Conservation (phyloP, 768 basidiomycete genomes). For the Lactifluus piperatus region DNA sequence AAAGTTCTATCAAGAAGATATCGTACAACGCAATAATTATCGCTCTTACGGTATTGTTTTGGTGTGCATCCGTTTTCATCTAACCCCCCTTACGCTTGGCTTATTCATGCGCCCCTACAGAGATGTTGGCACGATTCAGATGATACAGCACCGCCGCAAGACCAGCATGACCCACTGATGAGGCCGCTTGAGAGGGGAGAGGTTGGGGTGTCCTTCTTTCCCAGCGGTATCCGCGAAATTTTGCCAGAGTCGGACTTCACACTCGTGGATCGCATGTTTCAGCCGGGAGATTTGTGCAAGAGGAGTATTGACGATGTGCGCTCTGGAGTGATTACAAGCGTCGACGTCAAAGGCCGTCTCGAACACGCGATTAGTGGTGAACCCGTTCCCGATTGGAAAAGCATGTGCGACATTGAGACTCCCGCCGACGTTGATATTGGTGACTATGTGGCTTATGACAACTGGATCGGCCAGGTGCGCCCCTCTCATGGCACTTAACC, state of each 20-base stretch:
- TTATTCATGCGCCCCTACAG: slow-evolving; percentile 31
- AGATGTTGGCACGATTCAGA: slow-evolving; percentile 88
- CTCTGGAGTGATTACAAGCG: slow-evolving; percentile 65
- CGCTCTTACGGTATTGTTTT: slow-evolving; percentile 51
- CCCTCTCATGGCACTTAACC: slow-evolving; percentile 7
- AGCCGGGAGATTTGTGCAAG: slow-evolving; percentile 77
- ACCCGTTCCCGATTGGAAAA: slow-evolving; percentile 54
- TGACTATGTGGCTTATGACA: slow-evolving; percentile 72
- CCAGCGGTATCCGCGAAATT: slow-evolving; percentile 52
- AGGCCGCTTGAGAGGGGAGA: slow-evolving; percentile 69
- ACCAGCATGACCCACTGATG: slow-evolving; percentile 59
- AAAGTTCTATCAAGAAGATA: slow-evolving; percentile 37
- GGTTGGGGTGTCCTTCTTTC: slow-evolving; percentile 69
- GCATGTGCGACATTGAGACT: slow-evolving; percentile 46
- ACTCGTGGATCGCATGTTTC: slow-evolving; percentile 70
- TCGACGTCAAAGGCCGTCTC: slow-evolving; percentile 55
- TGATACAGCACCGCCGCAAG: slow-evolving; percentile 42
- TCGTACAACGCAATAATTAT: slow-evolving; percentile 29
- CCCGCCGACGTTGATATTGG: slow-evolving; percentile 59
- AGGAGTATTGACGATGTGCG: slow-evolving; percentile 62
- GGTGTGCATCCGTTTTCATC: slow-evolving; percentile 32
- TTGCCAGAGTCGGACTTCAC: slow-evolving; percentile 57
- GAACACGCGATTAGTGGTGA: slow-evolving; percentile 66
- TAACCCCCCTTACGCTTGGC: neutral
- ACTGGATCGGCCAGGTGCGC: slow-evolving; percentile 86